These are phyloP conservation scores for Lactarius quietus DNA, from an alignment of 768 basidiomycete species.

Conservation along the genomic window DNA sequence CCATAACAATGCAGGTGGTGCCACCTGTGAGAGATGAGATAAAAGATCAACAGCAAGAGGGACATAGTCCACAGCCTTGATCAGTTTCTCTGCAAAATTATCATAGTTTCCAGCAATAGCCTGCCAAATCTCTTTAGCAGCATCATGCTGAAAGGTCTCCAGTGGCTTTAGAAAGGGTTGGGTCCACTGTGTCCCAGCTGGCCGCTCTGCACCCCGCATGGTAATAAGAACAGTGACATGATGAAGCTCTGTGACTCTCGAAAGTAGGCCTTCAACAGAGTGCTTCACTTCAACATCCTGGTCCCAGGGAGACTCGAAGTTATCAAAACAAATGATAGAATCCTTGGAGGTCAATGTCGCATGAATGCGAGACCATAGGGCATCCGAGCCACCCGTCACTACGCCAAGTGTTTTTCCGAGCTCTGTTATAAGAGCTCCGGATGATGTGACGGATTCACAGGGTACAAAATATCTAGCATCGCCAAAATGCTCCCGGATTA, in stretches of 20 bases:
- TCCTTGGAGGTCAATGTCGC: not conserved
- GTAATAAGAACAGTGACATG: not conserved
- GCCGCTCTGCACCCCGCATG: not conserved
- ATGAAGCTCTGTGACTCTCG: not conserved
- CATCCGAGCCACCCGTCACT: not conserved
- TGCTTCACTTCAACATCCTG: not conserved
- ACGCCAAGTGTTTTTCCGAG: not conserved
- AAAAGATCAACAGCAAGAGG: not conserved
- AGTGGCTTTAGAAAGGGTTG: not conserved
- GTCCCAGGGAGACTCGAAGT: constrained; percentile 26
- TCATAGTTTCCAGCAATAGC: not conserved
- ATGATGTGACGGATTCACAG: not conserved
- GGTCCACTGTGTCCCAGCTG: not conserved
- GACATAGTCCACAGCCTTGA: not conserved
- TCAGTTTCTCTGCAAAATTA: not conserved
- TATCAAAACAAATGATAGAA: not conserved
- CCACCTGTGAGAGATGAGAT: not conserved
- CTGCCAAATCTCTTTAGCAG: not conserved
- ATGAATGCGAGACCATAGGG: not conserved
- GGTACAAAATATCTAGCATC: constrained; percentile 14
- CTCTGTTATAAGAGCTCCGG: not conserved
- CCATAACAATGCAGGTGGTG: not conserved
- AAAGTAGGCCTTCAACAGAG: not conserved
- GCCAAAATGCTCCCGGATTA: constrained; percentile 23
- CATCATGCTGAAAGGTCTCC: not conserved